Conservation (phyloP, 75 land plant species). For the Azolla pinnata region DNA sequence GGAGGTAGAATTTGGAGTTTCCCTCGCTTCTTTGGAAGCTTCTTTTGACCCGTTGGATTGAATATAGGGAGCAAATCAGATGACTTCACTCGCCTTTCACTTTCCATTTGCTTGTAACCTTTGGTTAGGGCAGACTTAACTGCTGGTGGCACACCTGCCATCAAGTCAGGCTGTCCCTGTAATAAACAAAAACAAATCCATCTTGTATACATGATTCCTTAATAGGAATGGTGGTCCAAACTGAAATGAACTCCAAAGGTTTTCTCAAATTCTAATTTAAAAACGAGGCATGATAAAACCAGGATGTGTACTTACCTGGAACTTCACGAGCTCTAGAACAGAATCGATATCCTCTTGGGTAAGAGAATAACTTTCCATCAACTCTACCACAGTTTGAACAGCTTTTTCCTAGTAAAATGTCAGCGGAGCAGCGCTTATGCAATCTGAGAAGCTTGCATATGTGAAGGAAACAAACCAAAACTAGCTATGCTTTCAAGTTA, state of each 20-base stretch:
- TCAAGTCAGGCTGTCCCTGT: constrained; percentile 69
- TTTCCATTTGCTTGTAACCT: constrained; percentile 72
- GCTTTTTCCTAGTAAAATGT: constrained; percentile 87
- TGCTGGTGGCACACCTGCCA: constrained; percentile 75
- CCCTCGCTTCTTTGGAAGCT: constrained; percentile 68
- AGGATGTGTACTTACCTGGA: constrained; percentile 51
- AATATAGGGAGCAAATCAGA: constrained; percentile 58
- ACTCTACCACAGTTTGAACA: constrained; percentile 64
- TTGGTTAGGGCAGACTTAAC: constrained; percentile 89
- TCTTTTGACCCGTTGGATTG: constrained; percentile 67
- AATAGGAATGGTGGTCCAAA: too few species aligned
- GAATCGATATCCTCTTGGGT: constrained; percentile 91
- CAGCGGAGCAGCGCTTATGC: too few species aligned
- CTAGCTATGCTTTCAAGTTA: constrained; percentile 16
- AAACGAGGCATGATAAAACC: too few species aligned
- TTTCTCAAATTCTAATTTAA: background rate
- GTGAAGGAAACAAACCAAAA: background rate
- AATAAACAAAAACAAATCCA: background rate
- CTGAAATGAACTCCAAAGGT: background rate
- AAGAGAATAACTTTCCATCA: constrained; percentile 77
- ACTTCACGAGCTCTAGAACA: constrained; percentile 63
- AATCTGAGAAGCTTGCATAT: background rate
- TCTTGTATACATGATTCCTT: background rate
- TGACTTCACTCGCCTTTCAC: constrained; percentile 46
- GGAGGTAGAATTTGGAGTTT: constrained; percentile 40